These are phyloP conservation scores for Cercophora sp. DNA, from an alignment of 495 filamentous ascomycete genomes.

Conservation along the genomic window DNA sequence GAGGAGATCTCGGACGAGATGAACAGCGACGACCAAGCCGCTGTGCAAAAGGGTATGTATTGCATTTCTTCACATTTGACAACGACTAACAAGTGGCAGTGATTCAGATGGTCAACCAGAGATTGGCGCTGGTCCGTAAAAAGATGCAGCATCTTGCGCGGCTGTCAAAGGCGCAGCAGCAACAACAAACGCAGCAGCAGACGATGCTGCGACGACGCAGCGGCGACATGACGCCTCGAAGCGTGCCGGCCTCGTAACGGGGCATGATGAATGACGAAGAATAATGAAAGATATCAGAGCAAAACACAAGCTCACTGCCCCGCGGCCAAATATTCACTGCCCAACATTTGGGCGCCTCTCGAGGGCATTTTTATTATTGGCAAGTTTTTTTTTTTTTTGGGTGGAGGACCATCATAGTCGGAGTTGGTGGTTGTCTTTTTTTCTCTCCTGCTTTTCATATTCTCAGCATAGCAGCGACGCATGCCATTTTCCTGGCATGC, in stretches of 20 bases:
- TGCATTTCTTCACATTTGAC: too few species aligned
- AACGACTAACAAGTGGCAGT: too few species aligned
- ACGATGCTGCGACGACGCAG: slow-evolving; percentile 37
- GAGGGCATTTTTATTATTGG: neutral
- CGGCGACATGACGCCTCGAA: slow-evolving; percentile 42
- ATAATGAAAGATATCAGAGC: slow-evolving; percentile 15
- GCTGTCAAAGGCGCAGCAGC: slow-evolving; percentile 36
- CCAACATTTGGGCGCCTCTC: neutral
- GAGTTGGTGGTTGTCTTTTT: neutral
- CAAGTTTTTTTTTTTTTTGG: too few species aligned
- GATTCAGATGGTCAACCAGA: slow-evolving; percentile 43
- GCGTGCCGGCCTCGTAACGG: slow-evolving; percentile 32
- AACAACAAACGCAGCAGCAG: slow-evolving; percentile 26
- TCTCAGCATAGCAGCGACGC: neutral
- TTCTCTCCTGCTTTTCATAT: neutral
- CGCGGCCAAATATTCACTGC: slow-evolving; percentile 16
- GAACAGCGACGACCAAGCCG: slow-evolving; percentile 67
- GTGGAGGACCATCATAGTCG: neutral
- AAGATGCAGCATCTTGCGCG: slow-evolving; percentile 41
- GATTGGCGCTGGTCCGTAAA: slow-evolving; percentile 39
- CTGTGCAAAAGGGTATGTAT: slow-evolving; percentile 60
- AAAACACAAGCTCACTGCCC: slow-evolving; percentile 15
- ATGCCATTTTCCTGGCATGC: neutral
- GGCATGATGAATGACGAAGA: slow-evolving; percentile 19
- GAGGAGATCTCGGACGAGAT: slow-evolving; percentile 56